Evolutionary conservation across 192 early-diverging fungal genomes (phyloP).

Genomic region (Gigaspora rosea): DNA sequence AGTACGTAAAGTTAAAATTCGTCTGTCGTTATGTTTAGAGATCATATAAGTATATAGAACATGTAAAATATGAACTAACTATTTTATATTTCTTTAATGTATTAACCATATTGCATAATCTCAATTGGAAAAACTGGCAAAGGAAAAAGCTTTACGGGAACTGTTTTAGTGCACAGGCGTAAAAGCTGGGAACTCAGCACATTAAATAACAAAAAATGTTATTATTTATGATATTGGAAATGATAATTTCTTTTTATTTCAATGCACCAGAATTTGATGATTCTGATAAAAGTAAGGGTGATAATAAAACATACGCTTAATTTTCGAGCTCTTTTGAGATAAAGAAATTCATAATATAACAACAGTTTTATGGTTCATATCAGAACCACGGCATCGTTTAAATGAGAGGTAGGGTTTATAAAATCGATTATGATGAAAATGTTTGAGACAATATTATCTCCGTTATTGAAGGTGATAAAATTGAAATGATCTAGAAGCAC

Average conservation of each 20-base stretch:
- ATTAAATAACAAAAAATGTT: not conserved
- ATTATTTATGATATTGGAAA: slow-evolving; percentile 18
- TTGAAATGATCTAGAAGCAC: not conserved
- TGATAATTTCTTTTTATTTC: not conserved
- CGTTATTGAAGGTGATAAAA: slow-evolving; percentile 17
- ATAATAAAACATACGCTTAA: slow-evolving; percentile 12
- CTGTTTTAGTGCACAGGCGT: slow-evolving; percentile 13
- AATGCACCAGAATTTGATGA: slow-evolving; percentile 26
- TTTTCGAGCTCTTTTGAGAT: not conserved
- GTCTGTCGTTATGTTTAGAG: too few relatives aligned
- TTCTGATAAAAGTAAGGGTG: slow-evolving; percentile 4
- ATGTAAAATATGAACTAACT: too few relatives aligned
- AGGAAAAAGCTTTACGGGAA: slow-evolving; percentile 27
- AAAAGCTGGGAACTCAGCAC: slow-evolving; percentile 1
- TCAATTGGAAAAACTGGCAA: too few relatives aligned
- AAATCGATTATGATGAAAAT: slow-evolving; percentile 11
- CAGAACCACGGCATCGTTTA: slow-evolving; percentile 1
- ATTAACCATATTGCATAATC: too few relatives aligned
- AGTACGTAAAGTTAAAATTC: too few relatives aligned
- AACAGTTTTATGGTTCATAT: slow-evolving; percentile 27
- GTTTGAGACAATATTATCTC: slow-evolving; percentile 27
- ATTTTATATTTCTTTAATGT: too few relatives aligned
- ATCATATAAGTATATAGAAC: too few relatives aligned
- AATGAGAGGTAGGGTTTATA: too few relatives aligned
- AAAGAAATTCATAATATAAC: slow-evolving; percentile 8